These are phyloP conservation scores for Gynostemma pentaphyllum DNA, from an alignment of 306 rosid species.

Conservation along the genomic window DNA sequence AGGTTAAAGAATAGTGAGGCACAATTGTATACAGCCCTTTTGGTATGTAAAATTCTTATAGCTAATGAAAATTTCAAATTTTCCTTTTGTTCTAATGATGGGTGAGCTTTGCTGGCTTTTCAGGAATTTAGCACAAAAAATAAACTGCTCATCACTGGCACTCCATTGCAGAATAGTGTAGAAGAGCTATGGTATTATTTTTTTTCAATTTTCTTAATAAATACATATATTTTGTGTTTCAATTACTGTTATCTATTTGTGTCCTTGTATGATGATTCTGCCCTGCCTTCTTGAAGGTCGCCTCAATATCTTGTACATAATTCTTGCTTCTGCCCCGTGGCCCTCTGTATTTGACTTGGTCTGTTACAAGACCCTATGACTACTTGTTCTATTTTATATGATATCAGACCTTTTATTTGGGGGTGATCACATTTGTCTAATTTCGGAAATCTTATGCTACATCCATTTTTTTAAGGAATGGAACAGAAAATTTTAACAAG, in stretches of 20 bases:
- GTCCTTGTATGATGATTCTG: neutral
- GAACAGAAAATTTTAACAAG: too few species aligned
- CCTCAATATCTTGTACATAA: neutral
- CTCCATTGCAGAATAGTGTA: conserved; percentile 95
- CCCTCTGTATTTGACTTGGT: neutral
- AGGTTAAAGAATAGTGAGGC: conserved; percentile 98
- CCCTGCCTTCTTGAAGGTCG: neutral
- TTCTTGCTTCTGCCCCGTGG: neutral
- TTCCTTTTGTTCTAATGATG: conserved; percentile 9
- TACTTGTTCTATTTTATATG: neutral
- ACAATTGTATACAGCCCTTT: conserved; percentile 86
- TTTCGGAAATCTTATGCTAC: too few species aligned
- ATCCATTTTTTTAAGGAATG: too few species aligned
- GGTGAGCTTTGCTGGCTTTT: conserved; percentile 8
- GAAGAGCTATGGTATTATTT: conserved; percentile 86
- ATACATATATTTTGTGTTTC: neutral
- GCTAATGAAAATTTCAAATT: conserved; percentile 9
- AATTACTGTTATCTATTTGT: neutral
- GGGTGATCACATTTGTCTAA: too few species aligned
- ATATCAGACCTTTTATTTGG: neutral
- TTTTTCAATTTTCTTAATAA: neutral
- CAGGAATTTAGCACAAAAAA: conserved; percentile 99
- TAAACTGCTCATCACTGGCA: conserved; percentile 94
- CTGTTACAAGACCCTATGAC: neutral
- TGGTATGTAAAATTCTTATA: conserved; percentile 40